Evolutionary conservation across 2,329 filamentous ascomycete genomes (phyloP).

Genomic region (Tolypocladium nubicola): DNA sequence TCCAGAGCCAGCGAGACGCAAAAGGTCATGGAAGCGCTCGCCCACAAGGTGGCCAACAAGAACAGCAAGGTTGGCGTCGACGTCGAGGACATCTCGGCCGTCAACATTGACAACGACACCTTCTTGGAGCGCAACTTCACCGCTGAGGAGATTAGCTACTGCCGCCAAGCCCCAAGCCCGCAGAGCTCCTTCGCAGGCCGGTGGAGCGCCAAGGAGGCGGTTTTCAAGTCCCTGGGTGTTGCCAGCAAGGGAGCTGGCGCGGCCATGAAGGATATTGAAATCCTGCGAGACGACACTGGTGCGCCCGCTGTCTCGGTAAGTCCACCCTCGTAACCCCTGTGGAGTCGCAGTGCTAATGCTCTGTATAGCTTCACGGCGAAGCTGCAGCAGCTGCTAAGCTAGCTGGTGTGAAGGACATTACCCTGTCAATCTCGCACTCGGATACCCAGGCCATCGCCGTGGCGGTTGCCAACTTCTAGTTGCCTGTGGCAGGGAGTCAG

Average conservation of each 20-base stretch:
- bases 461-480: conserved; percentile 70
- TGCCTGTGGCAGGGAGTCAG: conserved; percentile 5
- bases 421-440: conserved; percentile 90
- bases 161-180: conserved; percentile 64
- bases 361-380: conserved; percentile 66
- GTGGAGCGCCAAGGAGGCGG: conserved; percentile 97
- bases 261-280: conserved; percentile 89
- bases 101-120: conserved; percentile 90
- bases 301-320: conserved; percentile 79
- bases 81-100: conserved; percentile 75
- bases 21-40: conserved; percentile 68
- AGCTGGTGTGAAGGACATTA: conserved; percentile 79
- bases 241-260: conserved; percentile 80
- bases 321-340: conserved; percentile 2
- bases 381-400: conserved; percentile 75
- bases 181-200: conserved; percentile 88
- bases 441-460: conserved; percentile 92
- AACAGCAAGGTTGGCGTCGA: conserved; percentile 85
- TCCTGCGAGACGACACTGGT: conserved; percentile 68
- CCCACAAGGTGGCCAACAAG: conserved; percentile 43
- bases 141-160: conserved; percentile 72
- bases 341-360: conserved; percentile 22
- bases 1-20: conserved; percentile 52
- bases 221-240: conserved; percentile 94
- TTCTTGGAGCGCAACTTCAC: conserved; percentile 97